Evolutionary conservation across 331 rosid genomes (phyloP).

Genomic region (Spiraea crenata): DNA sequence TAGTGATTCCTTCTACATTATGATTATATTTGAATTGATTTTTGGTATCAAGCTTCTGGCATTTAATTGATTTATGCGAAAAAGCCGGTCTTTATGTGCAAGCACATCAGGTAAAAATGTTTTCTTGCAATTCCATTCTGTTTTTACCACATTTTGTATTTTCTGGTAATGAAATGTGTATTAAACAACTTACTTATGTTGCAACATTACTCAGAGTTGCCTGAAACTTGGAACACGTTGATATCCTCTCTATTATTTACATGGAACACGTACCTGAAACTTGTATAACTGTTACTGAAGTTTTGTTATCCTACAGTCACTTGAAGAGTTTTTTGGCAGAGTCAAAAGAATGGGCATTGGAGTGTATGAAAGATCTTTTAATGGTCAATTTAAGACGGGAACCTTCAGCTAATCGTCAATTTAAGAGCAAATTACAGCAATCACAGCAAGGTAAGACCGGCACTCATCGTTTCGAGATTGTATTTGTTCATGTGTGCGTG

Average conservation of each 20-base stretch:
- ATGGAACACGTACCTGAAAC: background rate
- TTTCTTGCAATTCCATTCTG: slow-evolving; percentile 10
- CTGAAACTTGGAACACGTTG: slow-evolving; percentile 97
- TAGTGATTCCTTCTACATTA: too few species aligned
- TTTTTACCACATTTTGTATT: background rate
- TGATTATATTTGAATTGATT: too few species aligned
- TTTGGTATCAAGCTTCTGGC: too few species aligned
- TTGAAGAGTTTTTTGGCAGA: slow-evolving; percentile 97
- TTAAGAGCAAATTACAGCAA: too few species aligned
- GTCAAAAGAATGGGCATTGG: slow-evolving; percentile 97
- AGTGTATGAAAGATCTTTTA: slow-evolving; percentile 98
- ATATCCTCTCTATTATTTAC: slow-evolving; percentile 7
- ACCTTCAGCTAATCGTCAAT: slow-evolving; percentile 96
- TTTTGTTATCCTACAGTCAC: slow-evolving; percentile 59
- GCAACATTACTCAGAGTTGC: slow-evolving; percentile 98
- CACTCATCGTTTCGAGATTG: background rate
- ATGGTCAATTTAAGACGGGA: slow-evolving; percentile 95
- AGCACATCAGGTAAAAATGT: slow-evolving; percentile 80
- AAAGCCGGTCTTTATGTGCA: slow-evolving; percentile 95
- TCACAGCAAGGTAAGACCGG: slow-evolving; percentile 26
- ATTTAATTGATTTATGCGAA: too few species aligned
- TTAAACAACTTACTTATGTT: slow-evolving; percentile 30
- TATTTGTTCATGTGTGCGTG: too few species aligned
- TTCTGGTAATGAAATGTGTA: background rate
- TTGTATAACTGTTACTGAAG: slow-evolving; percentile 16